These are phyloP conservation scores for Hysterangium stoloniferum DNA, from an alignment of 768 basidiomycete species.

Conservation along the genomic window DNA sequence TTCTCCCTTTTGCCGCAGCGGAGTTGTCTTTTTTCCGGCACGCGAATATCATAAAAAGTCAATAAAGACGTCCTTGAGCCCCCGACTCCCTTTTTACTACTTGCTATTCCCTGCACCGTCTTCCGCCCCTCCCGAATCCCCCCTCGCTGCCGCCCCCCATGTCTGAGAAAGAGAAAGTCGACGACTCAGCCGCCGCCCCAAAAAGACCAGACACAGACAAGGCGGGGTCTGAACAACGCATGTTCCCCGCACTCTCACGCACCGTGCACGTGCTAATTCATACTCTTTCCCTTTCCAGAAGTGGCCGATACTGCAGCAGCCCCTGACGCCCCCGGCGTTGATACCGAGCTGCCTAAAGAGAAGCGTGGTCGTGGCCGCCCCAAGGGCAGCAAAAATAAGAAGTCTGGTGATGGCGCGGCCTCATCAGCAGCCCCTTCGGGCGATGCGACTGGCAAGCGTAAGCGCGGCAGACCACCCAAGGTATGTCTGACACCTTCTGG, in stretches of 20 bases:
- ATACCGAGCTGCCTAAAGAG: constrained; percentile 39
- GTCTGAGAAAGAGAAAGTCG: constrained; percentile 49
- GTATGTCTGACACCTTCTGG: constrained; percentile 23
- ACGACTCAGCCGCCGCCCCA: constrained; percentile 37
- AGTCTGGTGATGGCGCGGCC: constrained; percentile 29
- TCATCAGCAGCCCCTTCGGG: constrained; percentile 22
- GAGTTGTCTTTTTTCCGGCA: constrained; percentile 3
- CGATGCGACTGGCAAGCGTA: constrained; percentile 33
- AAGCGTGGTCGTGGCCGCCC: constrained; percentile 85
- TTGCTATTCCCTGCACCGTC: constrained; percentile 30
- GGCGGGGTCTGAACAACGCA: constrained; percentile 17
- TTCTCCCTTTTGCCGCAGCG: constrained; percentile 4
- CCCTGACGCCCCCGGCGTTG: background rate
- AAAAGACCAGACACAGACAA: constrained; percentile 16
- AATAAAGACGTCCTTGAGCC: constrained; percentile 36
- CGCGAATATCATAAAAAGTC: constrained; percentile 10
- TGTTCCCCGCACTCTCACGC: constrained; percentile 6
- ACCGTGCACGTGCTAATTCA: constrained; percentile 15
- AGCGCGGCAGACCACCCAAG: constrained; percentile 46
- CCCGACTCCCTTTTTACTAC: constrained; percentile 53
- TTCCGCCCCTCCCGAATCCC: constrained; percentile 26
- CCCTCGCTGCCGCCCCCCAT: constrained; percentile 32
- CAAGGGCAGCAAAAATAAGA: constrained; percentile 79
- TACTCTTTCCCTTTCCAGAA: constrained; percentile 21
- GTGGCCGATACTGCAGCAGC: constrained; percentile 31